These are phyloP conservation scores for Schwanniomyces polymorphus DNA, from an alignment of 805 yeast genomes.

Conservation along the genomic window DNA sequence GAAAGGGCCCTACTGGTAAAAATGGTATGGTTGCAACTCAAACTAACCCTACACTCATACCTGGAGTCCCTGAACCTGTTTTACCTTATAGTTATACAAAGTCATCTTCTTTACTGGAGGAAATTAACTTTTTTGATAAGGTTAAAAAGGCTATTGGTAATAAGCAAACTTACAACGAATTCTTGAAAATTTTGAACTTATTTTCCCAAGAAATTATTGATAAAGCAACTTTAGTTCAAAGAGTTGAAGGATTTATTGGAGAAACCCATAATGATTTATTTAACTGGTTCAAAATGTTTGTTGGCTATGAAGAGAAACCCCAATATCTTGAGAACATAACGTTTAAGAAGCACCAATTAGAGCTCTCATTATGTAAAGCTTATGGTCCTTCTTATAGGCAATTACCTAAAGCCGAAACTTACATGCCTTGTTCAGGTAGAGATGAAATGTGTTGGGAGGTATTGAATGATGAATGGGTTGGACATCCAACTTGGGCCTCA, in stretches of 20 bases:
- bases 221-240: conserved; percentile 73
- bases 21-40: conserved; percentile 37
- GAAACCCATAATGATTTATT: conserved; percentile 69
- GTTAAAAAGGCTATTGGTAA: conserved; percentile 87
- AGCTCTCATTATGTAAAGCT: conserved; percentile 85
- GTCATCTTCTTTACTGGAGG: conserved; percentile 71
- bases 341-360: conserved; percentile 88
- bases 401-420: conserved; percentile 89
- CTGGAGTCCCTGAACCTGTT: conserved; percentile 85
- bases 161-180: conserved; percentile 89
- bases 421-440: conserved; percentile 97
- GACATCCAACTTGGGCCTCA: conserved; percentile 99
- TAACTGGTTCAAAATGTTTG: conserved; percentile 90
- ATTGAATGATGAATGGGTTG: conserved; percentile 97
- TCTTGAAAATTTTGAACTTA: conserved; percentile 81
- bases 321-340: conserved; percentile 83
- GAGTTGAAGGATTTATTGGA: conserved; percentile 85
- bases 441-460: conserved; percentile 99
- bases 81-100: conserved; percentile 45
- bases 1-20: conserved; percentile 13
- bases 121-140: conserved; percentile 86
- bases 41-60: conserved; percentile 67
- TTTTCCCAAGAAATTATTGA: conserved; percentile 91
- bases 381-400: conserved; percentile 94
- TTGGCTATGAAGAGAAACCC: conserved; percentile 85